A percentile compares a stretch with the other conserved stretches of the same genome.
These are phyloP conservation scores for Teratosphaeria epicoccoides DNA, from an alignment of 2,329 filamentous ascomycete genomes.

Conservation along the genomic window DNA sequence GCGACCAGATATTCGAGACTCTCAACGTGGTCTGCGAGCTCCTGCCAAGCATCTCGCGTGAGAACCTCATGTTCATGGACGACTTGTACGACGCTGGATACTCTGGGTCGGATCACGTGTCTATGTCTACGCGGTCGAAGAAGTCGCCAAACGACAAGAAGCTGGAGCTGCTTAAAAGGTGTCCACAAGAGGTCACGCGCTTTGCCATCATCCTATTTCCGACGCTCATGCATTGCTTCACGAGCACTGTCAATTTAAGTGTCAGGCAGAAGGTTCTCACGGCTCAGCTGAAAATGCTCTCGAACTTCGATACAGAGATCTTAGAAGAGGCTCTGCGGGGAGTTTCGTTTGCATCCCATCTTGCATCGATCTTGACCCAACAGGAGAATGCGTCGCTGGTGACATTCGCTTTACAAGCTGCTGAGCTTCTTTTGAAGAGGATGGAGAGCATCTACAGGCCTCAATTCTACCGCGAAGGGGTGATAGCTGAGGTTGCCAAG, in stretches of 20 bases:
- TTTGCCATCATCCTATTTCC: conserved; percentile 91
- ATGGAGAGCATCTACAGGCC: conserved; percentile 84
- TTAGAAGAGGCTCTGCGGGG: conserved; percentile 74
- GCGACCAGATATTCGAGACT: conserved; percentile 94
- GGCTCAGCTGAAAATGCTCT: conserved; percentile 96
- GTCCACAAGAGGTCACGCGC: conserved; percentile 74
- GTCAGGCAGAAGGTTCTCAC: conserved; percentile 91
- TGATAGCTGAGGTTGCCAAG: conserved; percentile 81
- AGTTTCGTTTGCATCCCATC: conserved; percentile 89
- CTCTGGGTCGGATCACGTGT: conserved; percentile 35
- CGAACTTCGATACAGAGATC: conserved; percentile 77
- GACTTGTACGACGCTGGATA: conserved; percentile 40
- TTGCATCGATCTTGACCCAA: conserved; percentile 90
- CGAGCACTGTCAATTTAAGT: conserved; percentile 89
- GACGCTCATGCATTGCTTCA: conserved; percentile 91
- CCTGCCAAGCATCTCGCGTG: conserved; percentile 60
- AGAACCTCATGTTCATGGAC: conserved; percentile 40
- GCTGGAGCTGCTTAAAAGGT: conserved; percentile 68
- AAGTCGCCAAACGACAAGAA: conserved; percentile 67
- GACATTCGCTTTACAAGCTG: conserved; percentile 75
- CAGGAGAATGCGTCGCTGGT: conserved; percentile 85
- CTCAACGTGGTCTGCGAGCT: conserved; percentile 96
- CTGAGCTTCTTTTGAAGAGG: conserved; percentile 74
- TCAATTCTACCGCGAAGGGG: conserved; percentile 93
- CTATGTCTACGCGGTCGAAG: conserved; percentile 34